These are phyloP conservation scores for Symbiotaphrina buchneri DNA, from an alignment of 495 filamentous ascomycete species.

Conservation along the genomic window DNA sequence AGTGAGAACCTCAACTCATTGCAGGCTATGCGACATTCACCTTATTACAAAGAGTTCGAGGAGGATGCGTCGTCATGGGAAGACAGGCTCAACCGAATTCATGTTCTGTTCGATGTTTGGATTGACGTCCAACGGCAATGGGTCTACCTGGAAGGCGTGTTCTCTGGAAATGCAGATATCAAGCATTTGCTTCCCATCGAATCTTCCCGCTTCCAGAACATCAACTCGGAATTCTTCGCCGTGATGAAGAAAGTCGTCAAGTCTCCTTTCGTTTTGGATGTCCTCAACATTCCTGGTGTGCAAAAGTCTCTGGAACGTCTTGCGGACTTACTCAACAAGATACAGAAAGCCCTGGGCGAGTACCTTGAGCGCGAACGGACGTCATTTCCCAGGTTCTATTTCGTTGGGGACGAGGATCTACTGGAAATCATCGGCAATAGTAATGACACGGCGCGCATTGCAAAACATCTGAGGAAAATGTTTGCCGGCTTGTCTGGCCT, in stretches of 20 bases:
- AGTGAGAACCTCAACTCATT: conserved; percentile 94
- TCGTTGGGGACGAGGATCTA: conserved; percentile 94
- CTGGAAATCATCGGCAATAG: conserved; percentile 99
- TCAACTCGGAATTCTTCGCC: conserved; percentile 91
- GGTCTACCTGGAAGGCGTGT: conserved; percentile 97
- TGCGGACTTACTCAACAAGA: conserved; percentile 91
- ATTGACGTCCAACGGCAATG: conserved; percentile 98
- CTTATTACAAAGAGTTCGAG: conserved; percentile 97
- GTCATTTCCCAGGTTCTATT: conserved; percentile 96
- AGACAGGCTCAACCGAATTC: conserved; percentile 90
- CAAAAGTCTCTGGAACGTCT: conserved; percentile 90
- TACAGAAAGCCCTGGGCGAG: conserved; percentile 95
- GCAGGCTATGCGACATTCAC: conserved; percentile 96
- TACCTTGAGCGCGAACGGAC: conserved; percentile 94
- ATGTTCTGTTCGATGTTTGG: conserved; percentile 97
- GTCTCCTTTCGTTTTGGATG: conserved; percentile 81
- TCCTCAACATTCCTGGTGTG: conserved; percentile 81
- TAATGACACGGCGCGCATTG: conserved; percentile 84
- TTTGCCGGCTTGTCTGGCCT: conserved; percentile 87
- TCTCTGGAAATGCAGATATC: conserved; percentile 95
- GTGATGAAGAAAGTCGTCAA: conserved; percentile 99
- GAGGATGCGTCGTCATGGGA: conserved; percentile 94
- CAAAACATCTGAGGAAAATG: conserved; percentile 99
- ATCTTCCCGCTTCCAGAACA: conserved; percentile 91
- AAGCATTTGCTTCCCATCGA: conserved; percentile 94